These are phyloP conservation scores for Cystobasidium tubakii DNA, from an alignment of 768 basidiomycete genomes.

Conservation along the genomic window DNA sequence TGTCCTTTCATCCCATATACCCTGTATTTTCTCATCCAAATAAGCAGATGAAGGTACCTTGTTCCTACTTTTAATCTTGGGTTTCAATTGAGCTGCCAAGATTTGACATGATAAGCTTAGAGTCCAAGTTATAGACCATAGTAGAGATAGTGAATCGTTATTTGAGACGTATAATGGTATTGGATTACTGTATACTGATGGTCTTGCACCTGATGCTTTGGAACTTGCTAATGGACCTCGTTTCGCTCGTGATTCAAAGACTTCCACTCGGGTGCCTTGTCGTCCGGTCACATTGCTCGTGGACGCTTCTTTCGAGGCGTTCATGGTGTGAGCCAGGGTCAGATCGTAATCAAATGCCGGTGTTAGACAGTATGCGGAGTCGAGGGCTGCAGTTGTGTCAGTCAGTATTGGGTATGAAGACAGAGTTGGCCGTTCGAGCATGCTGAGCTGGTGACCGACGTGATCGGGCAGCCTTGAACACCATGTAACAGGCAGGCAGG, in stretches of 20 bases:
- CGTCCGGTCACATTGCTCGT: not conserved
- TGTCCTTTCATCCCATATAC: conserved; percentile 19
- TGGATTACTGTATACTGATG: not conserved
- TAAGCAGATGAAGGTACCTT: conserved; percentile 1
- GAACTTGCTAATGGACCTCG: not conserved
- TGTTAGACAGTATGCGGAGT: too few species aligned
- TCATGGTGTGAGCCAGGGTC: not conserved
- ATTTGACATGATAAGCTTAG: conserved; percentile 5
- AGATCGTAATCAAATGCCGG: too few species aligned
- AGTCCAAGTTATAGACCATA: not conserved
- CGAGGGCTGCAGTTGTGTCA: too few species aligned
- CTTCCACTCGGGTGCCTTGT: not conserved
- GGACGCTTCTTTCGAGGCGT: not conserved
- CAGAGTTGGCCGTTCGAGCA: too few species aligned
- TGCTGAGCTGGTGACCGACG: too few species aligned
- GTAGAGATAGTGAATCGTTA: not conserved
- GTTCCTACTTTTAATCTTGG: conserved; percentile 3
- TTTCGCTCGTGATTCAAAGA: conserved; percentile 13
- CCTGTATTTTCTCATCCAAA: conserved; percentile 6
- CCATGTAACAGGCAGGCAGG: too few species aligned
- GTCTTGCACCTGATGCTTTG: not conserved
- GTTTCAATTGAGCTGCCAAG: not conserved
- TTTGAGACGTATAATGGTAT: not conserved
- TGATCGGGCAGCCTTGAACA: too few species aligned
- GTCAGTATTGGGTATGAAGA: too few species aligned